Conservation (phyloP, 73 alveolate species). For the Stentor coeruleus region DNA sequence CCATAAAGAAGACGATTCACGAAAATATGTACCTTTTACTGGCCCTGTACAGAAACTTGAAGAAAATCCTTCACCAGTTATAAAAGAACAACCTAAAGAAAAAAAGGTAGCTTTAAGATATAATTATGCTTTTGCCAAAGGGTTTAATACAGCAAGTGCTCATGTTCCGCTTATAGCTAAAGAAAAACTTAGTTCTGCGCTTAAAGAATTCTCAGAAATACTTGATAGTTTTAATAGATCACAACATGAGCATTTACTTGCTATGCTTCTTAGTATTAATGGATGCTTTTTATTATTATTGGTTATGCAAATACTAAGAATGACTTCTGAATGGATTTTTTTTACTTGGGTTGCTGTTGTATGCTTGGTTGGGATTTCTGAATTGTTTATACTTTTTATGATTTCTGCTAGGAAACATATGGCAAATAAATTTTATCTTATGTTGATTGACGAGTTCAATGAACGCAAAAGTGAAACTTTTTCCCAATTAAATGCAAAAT, state of each 20-base stretch:
- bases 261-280: neutral
- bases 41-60: neutral
- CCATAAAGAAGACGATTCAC: neutral
- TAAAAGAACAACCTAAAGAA: neutral
- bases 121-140: neutral
- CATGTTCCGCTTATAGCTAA: neutral
- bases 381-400: no score
- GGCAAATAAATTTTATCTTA: no score
- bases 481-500: neutral
- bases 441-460: neutral
- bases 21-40: neutral
- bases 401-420: neutral
- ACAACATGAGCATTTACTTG: neutral
- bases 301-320: neutral
- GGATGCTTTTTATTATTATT: neutral
- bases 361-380: neutral
- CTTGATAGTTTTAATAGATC: neutral
- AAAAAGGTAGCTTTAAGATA: neutral
- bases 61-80: neutral
- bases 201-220: neutral
- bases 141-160: neutral
- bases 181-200: neutral
- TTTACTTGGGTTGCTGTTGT: neutral
- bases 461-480: neutral
- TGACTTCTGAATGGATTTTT: slow-evolving; percentile 7